A percentile compares a stretch with the other conserved stretches of the same genome.
phyloP scores from a whole-genome alignment of 768 basidiomycete species.

The Suillus sp. region DNA sequence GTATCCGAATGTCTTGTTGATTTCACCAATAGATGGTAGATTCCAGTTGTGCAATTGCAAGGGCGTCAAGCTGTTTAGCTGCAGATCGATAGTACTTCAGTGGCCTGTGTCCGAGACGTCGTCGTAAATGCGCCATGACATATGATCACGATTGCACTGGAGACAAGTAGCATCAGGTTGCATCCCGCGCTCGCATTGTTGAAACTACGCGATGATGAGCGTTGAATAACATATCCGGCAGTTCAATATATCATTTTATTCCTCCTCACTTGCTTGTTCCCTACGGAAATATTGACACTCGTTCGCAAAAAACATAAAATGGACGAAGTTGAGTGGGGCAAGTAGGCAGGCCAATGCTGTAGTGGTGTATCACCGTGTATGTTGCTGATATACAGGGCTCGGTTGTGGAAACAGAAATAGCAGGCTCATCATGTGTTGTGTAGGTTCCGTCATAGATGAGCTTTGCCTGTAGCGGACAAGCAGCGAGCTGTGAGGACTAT shows the following conservation, averaged over 20 bases:
- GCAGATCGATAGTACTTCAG: background rate
- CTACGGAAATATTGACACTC: background rate
- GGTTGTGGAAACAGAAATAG: too few relatives aligned
- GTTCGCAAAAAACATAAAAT: background rate
- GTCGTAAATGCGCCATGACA: background rate
- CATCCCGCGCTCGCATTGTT: background rate
- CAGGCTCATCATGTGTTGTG: background rate
- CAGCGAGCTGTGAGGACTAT: too few relatives aligned
- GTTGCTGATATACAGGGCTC: too few relatives aligned
- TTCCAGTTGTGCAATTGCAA: background rate
- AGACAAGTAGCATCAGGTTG: background rate
- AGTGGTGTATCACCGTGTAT: background rate
- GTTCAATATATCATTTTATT: background rate
- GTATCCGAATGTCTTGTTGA: background rate
- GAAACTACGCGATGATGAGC: background rate
- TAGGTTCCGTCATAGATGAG: background rate
- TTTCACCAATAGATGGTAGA: background rate
- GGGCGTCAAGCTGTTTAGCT: background rate
- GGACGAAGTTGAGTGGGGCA: background rate
- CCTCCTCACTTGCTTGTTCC: background rate
- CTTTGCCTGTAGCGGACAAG: background rate
- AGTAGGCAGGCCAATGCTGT: background rate
- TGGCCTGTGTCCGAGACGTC: background rate
- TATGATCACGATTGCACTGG: background rate
- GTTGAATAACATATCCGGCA: background rate